These are phyloP conservation scores for Candida qinlingensis DNA, from an alignment of 805 yeast genomes.

Conservation along the genomic window DNA sequence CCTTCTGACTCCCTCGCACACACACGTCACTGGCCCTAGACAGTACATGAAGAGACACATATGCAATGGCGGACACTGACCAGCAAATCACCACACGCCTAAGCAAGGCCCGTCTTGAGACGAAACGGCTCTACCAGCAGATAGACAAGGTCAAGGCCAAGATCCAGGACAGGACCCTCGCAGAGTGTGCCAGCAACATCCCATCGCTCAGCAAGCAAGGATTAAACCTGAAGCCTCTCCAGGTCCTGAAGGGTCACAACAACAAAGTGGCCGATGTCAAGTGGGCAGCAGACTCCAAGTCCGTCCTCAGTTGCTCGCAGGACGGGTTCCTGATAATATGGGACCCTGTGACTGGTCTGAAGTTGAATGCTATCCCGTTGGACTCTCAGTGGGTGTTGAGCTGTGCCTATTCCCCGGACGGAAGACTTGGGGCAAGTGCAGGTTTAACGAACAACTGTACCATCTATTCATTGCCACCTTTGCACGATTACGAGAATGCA, in stretches of 20 bases:
- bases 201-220: slow-evolving; percentile 10
- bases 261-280: slow-evolving; percentile 64
- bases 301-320: slow-evolving; percentile 69
- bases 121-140: slow-evolving; percentile 43
- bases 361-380: slow-evolving; percentile 62
- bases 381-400: slow-evolving; percentile 77
- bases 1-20: background rate
- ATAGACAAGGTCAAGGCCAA: slow-evolving; percentile 38
- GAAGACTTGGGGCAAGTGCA: slow-evolving; percentile 66
- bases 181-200: slow-evolving; percentile 30
- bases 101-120: slow-evolving; percentile 37
- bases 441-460: slow-evolving; percentile 81
- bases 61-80: slow-evolving; percentile 6
- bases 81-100: slow-evolving; percentile 21
- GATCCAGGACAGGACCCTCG: slow-evolving; percentile 41
- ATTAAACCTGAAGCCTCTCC: slow-evolving; percentile 32
- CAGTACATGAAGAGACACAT: background rate
- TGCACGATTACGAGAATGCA: slow-evolving; percentile 23
- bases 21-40: background rate
- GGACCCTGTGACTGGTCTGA: slow-evolving; percentile 72
- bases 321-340: slow-evolving; percentile 83
- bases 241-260: slow-evolving; percentile 49
- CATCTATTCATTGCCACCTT: slow-evolving; percentile 42
- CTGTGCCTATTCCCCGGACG: slow-evolving; percentile 67
- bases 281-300: slow-evolving; percentile 62